Percentiles rank a stretch among this genome's conserved stretches.
Conservation (phyloP, 2,329 filamentous ascomycete species). For the Chrysosporium queenslandicum region DNA sequence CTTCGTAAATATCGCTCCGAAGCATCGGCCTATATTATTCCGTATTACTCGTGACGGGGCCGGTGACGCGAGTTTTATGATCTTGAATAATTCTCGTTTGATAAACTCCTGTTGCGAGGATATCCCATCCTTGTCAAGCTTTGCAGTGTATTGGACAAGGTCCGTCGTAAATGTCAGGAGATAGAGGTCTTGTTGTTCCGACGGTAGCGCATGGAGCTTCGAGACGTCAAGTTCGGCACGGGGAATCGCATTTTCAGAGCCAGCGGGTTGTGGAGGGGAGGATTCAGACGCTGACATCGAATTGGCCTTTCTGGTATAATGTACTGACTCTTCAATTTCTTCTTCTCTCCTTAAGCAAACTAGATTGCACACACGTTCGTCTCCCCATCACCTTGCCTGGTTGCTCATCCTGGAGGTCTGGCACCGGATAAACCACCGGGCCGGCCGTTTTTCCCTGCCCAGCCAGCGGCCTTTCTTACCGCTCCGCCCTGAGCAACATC, state of each 20-base stretch:
- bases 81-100: constrained; percentile 89
- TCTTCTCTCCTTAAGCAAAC: not conserved
- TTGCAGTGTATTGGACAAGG: constrained; percentile 66
- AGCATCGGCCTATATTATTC: constrained; percentile 76
- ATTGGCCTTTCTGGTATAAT: constrained; percentile 1
- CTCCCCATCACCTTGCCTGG: not conserved
- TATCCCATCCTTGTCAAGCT: constrained; percentile 64
- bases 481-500: not conserved
- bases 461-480: not conserved
- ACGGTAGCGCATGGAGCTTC: constrained; percentile 79
- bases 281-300: constrained; percentile 34
- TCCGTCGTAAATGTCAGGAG: constrained; percentile 79
- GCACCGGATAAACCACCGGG: constrained; percentile 9
- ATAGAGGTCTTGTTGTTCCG: constrained; percentile 93
- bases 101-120: constrained; percentile 82
- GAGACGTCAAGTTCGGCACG: constrained; percentile 66
- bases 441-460: not conserved
- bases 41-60: constrained; percentile 79
- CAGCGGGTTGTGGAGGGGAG: constrained; percentile 26
- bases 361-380: not conserved
- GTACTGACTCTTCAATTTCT: not conserved
- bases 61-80: constrained; percentile 72
- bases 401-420: not conserved
- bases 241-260: constrained; percentile 28
- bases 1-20: constrained; percentile 69